These are phyloP conservation scores for Lenwebbia sp. DNA, from an alignment of 345 rosid genomes.

Conservation along the genomic window DNA sequence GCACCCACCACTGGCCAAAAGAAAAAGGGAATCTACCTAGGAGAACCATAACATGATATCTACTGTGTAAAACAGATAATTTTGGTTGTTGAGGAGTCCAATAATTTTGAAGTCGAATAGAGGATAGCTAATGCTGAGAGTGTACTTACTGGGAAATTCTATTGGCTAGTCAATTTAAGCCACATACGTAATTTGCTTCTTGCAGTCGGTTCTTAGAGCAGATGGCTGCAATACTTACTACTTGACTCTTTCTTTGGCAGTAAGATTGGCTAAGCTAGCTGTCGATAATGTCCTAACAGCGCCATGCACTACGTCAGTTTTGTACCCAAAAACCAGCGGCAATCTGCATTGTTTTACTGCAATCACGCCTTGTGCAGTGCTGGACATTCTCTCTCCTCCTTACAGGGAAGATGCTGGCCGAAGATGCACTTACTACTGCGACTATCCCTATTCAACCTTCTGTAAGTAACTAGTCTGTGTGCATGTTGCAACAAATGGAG, in stretches of 20 bases:
- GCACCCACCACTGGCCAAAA: neutral
- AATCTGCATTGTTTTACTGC: constrained; percentile 95
- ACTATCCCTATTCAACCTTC: constrained; percentile 56
- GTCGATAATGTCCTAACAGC: constrained; percentile 61
- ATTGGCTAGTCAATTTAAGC: neutral
- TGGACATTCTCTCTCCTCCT: constrained; percentile 88
- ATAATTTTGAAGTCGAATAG: neutral
- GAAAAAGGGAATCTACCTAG: neutral
- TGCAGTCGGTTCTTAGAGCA: neutral
- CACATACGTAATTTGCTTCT: neutral
- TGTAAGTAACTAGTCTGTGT: constrained; percentile 25
- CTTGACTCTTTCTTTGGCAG: constrained; percentile 29
- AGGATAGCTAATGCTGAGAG: neutral
- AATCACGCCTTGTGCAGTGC: constrained; percentile 79
- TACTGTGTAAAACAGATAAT: neutral
- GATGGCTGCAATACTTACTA: neutral
- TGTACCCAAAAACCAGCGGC: constrained; percentile 78
- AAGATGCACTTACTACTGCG: constrained; percentile 71
- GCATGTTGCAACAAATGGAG: neutral
- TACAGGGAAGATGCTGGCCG: constrained; percentile 70
- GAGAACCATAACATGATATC: neutral
- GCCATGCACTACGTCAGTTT: constrained; percentile 50
- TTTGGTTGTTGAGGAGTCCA: neutral
- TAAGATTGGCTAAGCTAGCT: constrained; percentile 52
- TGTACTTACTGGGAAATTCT: neutral